These are phyloP conservation scores for Austroboletus novae-zelandiae DNA, from an alignment of 1,284 basidiomycete genomes.

Conservation along the genomic window DNA sequence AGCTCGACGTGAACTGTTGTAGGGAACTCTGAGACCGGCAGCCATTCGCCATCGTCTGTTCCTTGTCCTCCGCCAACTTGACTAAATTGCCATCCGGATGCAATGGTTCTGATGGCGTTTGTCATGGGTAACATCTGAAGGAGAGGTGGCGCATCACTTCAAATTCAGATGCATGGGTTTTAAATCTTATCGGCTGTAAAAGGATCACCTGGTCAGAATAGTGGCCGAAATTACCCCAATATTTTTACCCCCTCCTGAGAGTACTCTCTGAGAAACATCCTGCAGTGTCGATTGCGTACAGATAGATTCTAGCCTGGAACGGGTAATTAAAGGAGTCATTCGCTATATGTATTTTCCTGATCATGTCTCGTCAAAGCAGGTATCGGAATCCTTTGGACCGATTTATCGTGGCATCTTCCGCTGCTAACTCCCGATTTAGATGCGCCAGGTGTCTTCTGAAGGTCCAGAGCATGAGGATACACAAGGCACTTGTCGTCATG, in stretches of 20 bases:
- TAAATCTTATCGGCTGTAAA: not conserved
- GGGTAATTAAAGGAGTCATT: not conserved
- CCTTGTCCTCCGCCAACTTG: constrained; percentile 62
- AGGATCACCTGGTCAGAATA: not conserved
- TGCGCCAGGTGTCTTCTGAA: constrained; percentile 52
- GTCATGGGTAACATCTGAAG: not conserved
- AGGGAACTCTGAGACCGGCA: constrained; percentile 61
- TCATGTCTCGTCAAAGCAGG: constrained; percentile 28
- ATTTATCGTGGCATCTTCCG: constrained; percentile 42
- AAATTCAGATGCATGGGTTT: too few relatives aligned
- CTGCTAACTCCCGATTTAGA: constrained; percentile 42
- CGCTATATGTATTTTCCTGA: not conserved
- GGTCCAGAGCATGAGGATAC: constrained; percentile 52
- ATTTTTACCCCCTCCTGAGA: too few relatives aligned
- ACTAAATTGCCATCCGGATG: constrained; percentile 61
- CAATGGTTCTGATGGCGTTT: constrained; percentile 28
- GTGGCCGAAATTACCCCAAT: too few relatives aligned
- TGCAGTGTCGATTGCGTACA: too few relatives aligned
- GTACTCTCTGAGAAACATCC: too few relatives aligned
- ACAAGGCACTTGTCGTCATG: constrained; percentile 44
- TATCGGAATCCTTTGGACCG: constrained; percentile 49
- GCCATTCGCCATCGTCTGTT: constrained; percentile 65
- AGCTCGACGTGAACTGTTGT: constrained; percentile 87
- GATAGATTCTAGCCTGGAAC: too few relatives aligned
- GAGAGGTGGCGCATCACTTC: too few relatives aligned